A percentile compares a stretch with the other conserved stretches of the same genome.
phyloP scores from a whole-genome alignment of 495 filamentous ascomycete species.

The Hypoxylon fuscum region DNA sequence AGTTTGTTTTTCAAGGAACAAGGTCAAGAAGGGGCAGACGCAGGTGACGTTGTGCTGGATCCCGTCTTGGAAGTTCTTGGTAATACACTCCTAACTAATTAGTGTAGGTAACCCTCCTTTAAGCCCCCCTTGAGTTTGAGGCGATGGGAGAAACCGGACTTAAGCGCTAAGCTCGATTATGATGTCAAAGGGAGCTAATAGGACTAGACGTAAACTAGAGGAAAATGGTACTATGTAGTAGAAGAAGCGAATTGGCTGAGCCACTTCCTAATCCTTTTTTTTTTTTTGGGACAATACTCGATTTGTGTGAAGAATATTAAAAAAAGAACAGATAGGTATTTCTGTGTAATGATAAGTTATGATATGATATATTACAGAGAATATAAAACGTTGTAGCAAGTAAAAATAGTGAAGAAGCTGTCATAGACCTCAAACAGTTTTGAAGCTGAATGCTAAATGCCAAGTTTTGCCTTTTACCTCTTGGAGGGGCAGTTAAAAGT shows the following conservation, averaged over 20 bases:
- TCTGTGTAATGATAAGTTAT: background rate
- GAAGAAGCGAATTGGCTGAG: background rate
- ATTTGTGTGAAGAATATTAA: slow-evolving; percentile 5
- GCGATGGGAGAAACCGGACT: slow-evolving; percentile 26
- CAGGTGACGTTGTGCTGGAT: slow-evolving; percentile 32
- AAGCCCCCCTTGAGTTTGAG: slow-evolving; percentile 19
- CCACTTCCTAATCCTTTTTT: background rate
- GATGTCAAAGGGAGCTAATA: slow-evolving; percentile 32
- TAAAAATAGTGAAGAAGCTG: slow-evolving; percentile 14
- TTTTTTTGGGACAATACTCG: slow-evolving; percentile 2
- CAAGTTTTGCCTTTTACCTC: slow-evolving; percentile 19
- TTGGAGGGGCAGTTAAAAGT: slow-evolving; percentile 28
- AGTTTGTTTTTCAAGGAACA: slow-evolving; percentile 25
- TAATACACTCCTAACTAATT: too few species aligned
- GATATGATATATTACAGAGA: slow-evolving; percentile 7
- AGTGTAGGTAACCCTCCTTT: slow-evolving; percentile 16
- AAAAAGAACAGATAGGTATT: background rate
- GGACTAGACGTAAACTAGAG: background rate
- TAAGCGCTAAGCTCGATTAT: slow-evolving; percentile 30
- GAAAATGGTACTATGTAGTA: too few species aligned
- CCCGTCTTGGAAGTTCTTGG: slow-evolving; percentile 37
- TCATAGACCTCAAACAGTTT: slow-evolving; percentile 19
- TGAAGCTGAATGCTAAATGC: slow-evolving; percentile 29
- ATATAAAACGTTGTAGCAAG: slow-evolving; percentile 5
- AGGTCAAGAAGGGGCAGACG: slow-evolving; percentile 29